These are phyloP conservation scores for Solanum hybrid DNA, from an alignment of 305 asterid species.

Conservation along the genomic window DNA sequence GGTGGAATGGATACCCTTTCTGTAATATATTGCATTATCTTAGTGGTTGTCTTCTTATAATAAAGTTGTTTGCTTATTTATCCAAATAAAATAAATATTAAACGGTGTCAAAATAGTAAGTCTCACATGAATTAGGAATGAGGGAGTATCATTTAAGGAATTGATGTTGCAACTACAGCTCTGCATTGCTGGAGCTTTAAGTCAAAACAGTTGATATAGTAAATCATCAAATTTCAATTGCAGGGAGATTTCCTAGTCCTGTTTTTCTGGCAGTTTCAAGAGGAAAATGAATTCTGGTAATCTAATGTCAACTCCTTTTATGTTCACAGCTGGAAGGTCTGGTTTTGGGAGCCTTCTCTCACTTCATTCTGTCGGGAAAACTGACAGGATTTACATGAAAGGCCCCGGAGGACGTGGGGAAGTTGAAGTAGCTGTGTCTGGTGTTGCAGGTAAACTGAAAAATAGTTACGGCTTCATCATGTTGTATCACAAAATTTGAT, in stretches of 20 bases:
- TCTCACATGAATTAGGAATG: background rate
- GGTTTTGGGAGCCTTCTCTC: conserved; percentile 95
- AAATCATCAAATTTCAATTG: background rate
- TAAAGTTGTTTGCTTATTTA: background rate
- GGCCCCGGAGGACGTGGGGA: conserved; percentile 99
- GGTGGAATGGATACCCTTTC: conserved; percentile 1
- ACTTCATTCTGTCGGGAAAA: conserved; percentile 77
- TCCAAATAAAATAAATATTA: background rate
- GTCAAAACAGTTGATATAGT: background rate
- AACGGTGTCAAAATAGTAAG: background rate
- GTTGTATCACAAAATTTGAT: background rate
- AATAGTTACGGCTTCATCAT: conserved; percentile 9
- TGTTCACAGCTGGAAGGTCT: conserved; percentile 67
- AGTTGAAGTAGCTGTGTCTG: conserved; percentile 98
- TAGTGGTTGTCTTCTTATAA: background rate
- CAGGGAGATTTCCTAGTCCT: background rate
- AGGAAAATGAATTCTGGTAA: background rate
- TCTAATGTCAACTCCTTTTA: conserved; percentile 1
- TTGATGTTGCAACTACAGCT: background rate
- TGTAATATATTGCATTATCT: background rate
- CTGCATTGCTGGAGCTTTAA: background rate
- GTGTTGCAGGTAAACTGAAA: conserved; percentile 61
- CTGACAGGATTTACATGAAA: conserved; percentile 84
- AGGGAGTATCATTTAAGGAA: background rate
- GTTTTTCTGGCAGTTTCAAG: background rate